Evolutionary conservation across 106 monocot genomes (phyloP), one percentile per base, ranked within the genome.

Genomic region (Cymbidium sinense): DNA sequence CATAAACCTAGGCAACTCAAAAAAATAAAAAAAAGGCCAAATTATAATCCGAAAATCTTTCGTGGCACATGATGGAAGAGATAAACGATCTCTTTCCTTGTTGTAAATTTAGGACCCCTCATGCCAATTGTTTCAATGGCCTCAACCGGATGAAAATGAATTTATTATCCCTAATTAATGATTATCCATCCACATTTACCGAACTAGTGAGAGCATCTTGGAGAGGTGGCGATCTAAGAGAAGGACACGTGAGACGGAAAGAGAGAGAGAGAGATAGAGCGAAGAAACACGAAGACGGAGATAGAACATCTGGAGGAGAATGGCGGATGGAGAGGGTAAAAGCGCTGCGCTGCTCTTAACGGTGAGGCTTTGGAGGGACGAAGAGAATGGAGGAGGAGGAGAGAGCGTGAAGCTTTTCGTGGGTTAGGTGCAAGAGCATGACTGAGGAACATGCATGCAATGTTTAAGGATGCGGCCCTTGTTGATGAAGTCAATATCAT

Each of bases 401-500:
- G 64, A 15, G 78, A 87, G 85, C 83, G 95, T 95, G 81, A 95
- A 95, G 88, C 87, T 95, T 12, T 95, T 95, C 80, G n/a, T n/a
- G 4, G 95, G 95, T 31, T 92, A 95, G 83, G 93, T 95, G 25
- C 95, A 95, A 90, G 90, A 73, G 81, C 82, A 88, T 95, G 90
- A 86, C 87, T 78, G 95, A 95, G 88, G 85, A 58, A 37, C 86
- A 93, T 95, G 47, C 80, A 89, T 11, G 85, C 75, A 55, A 74
- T 95, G 90, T 95, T 95, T 81, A 84, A 86, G 83, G 93, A 90
- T 81, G 84, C 90, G 9, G 88, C 93, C n/a, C 43, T 93, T 78
- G 87, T 95, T 43, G 95, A 93, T 74, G 92, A 95, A 86, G 93
- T 93, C 86, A 93, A 84, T 85, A 79, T 95, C 86, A 93, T 95